These are phyloP conservation scores for Yamadazyma spencermartinsiae DNA, from an alignment of 1,139 yeast species.

Conservation along the genomic window DNA sequence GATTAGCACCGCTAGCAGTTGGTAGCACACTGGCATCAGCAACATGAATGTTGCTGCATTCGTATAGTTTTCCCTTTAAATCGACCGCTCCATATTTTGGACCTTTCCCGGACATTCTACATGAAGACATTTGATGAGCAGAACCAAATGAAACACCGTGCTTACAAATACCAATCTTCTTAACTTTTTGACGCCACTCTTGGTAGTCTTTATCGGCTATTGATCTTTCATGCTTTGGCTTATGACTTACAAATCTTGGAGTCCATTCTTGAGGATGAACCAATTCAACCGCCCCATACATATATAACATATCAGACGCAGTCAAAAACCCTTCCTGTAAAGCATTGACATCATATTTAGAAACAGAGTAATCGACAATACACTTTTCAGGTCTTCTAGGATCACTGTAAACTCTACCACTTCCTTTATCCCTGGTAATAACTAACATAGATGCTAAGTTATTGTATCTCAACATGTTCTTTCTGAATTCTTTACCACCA, in stretches of 20 bases:
- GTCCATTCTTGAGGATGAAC: conserved; percentile 37
- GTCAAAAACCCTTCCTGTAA: conserved; percentile 40
- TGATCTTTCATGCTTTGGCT: conserved; percentile 42
- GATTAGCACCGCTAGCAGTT: conserved; percentile 61
- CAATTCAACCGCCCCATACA: conserved; percentile 53
- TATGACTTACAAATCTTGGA: conserved; percentile 40
- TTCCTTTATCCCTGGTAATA: conserved; percentile 49
- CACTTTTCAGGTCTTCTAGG: conserved; percentile 37
- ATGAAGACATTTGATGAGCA: conserved; percentile 64
- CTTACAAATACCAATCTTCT: conserved; percentile 26
- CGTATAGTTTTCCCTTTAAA: conserved; percentile 49
- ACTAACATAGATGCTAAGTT: conserved; percentile 44
- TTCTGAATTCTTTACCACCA: conserved; percentile 34
- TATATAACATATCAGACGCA: conserved; percentile 49
- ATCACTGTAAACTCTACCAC: conserved; percentile 43
- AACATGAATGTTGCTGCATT: conserved; percentile 52
- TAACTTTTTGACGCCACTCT: conserved; percentile 40
- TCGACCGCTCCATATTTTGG: conserved; percentile 53
- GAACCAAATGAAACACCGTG: conserved; percentile 45
- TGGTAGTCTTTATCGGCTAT: conserved; percentile 48
- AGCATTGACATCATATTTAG: conserved; percentile 45
- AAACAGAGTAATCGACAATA: conserved; percentile 41
- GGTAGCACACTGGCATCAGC: conserved; percentile 62
- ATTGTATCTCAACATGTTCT: conserved; percentile 39
- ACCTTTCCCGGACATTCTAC: conserved; percentile 55